These are phyloP conservation scores for Kodamaea kakaduensis DNA, from an alignment of 805 yeast genomes.

Conservation along the genomic window DNA sequence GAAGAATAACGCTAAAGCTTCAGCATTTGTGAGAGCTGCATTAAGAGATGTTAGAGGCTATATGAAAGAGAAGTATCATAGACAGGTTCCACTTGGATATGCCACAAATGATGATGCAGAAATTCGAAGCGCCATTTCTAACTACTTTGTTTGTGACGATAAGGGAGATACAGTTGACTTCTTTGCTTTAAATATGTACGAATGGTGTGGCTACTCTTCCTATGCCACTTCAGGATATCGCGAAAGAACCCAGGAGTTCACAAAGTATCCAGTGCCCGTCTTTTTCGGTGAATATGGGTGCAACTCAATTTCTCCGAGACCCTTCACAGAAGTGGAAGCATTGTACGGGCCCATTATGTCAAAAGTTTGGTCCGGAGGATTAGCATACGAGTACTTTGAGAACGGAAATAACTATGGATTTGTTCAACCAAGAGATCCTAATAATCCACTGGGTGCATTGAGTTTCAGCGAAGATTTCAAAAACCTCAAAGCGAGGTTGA, in stretches of 20 bases:
- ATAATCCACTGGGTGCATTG: constrained; percentile 24
- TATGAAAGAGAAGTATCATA: constrained; percentile 23
- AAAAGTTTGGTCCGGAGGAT: constrained; percentile 38
- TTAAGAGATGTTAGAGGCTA: constrained; percentile 30
- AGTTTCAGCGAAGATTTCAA: constrained; percentile 23
- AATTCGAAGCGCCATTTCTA: constrained; percentile 24
- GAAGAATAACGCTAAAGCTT: constrained; percentile 22
- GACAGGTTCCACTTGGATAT: constrained; percentile 40
- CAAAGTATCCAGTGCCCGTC: constrained; percentile 30
- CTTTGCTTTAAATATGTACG: constrained; percentile 36
- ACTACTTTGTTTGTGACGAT: constrained; percentile 31
- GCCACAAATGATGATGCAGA: constrained; percentile 36
- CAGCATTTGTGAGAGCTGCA: constrained; percentile 36
- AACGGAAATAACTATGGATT: constrained; percentile 33
- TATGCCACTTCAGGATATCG: constrained; percentile 35
- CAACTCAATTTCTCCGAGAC: constrained; percentile 32
- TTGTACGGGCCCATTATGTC: constrained; percentile 31
- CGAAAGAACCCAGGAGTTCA: constrained; percentile 30
- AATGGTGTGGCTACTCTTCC: constrained; percentile 41
- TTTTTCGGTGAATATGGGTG: constrained; percentile 41
- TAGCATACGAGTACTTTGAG: constrained; percentile 36
- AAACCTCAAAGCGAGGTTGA: constrained; percentile 22
- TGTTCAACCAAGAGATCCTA: constrained; percentile 20
- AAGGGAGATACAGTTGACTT: constrained; percentile 23
- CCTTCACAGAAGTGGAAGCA: constrained; percentile 37